A percentile compares a stretch with the other conserved stretches of the same genome.
Evolutionary conservation across 768 basidiomycete genomes (phyloP).

Genomic region (Suillus subaureus): DNA sequence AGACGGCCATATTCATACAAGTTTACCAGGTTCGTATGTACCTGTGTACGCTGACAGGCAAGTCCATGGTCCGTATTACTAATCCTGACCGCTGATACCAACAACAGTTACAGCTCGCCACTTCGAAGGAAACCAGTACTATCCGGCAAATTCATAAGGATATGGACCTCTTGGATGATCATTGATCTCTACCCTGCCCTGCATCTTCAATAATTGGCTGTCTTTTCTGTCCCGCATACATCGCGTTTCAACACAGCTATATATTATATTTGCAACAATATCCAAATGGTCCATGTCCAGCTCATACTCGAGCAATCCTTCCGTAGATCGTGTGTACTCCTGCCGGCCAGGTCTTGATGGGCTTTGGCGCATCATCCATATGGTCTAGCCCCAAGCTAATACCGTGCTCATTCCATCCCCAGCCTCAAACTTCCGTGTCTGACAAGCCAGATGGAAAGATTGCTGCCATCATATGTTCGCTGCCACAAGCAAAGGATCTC

Average conservation of each 20-base stretch:
- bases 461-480: constrained; percentile 76
- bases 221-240: not conserved
- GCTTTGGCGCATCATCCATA: constrained; percentile 52
- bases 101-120: constrained; percentile 57
- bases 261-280: constrained; percentile 24
- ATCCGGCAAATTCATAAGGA: constrained; percentile 76
- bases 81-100: too few species aligned
- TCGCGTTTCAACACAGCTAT: not conserved
- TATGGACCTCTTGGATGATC: constrained; percentile 55
- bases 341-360: constrained; percentile 59
- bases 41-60: too few species aligned
- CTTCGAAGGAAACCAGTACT: constrained; percentile 60
- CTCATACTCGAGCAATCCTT: too few species aligned
- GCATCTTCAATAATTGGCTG: not conserved
- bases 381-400: constrained; percentile 77
- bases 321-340: constrained; percentile 10
- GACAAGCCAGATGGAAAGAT: constrained; percentile 16
- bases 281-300: constrained; percentile 33
- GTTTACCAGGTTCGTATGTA: too few species aligned
- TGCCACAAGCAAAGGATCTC: constrained; percentile 64
- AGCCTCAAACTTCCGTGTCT: constrained; percentile 61
- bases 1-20: too few species aligned
- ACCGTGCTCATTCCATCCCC: constrained; percentile 92
- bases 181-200: not conserved
- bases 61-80: too few species aligned